Conservation (phyloP, 2,329 filamentous ascomycete species). For the Lizonia empirigonia region DNA sequence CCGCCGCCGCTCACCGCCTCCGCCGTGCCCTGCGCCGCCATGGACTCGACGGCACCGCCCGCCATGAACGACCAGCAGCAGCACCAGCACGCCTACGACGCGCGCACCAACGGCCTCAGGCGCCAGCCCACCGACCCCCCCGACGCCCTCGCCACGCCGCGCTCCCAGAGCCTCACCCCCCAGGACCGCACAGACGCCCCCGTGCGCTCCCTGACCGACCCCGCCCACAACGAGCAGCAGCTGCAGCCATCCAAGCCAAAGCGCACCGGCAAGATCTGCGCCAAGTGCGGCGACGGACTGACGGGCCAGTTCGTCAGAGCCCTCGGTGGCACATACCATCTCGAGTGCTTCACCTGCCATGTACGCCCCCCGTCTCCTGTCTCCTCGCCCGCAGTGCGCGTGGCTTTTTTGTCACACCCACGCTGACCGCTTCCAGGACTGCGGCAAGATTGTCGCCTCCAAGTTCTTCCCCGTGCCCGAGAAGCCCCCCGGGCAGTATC, state of each 20-base stretch:
- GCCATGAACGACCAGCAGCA: slow-evolving; percentile 33
- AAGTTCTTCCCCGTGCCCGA: slow-evolving; percentile 99
- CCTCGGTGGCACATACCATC: slow-evolving; percentile 89
- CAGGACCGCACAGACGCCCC: slow-evolving; percentile 32
- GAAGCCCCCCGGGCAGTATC: slow-evolving; percentile 87
- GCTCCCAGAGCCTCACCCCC: slow-evolving; percentile 30
- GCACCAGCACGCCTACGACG: slow-evolving; percentile 38
- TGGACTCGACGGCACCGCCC: slow-evolving; percentile 45
- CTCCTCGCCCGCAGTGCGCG: neutral
- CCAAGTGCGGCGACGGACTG: slow-evolving; percentile 85
- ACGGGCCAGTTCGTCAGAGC: slow-evolving; percentile 97
- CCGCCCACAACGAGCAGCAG: slow-evolving; percentile 27
- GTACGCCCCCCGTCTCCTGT: slow-evolving; percentile 56
- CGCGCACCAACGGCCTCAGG: slow-evolving; percentile 39
- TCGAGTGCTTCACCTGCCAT: slow-evolving; percentile 97
- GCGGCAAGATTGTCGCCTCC: slow-evolving; percentile 93
- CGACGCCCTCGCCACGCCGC: slow-evolving; percentile 25
- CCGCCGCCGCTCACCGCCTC: neutral
- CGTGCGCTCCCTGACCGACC: slow-evolving; percentile 38
- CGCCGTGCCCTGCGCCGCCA: slow-evolving; percentile 28
- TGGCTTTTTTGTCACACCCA: slow-evolving; percentile 5
- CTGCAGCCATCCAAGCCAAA: slow-evolving; percentile 32
- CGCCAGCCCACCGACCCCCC: slow-evolving; percentile 39
- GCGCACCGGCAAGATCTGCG: slow-evolving; percentile 58
- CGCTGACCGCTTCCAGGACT: slow-evolving; percentile 70